Percentiles rank a stretch among this genome's conserved stretches.
These are phyloP conservation scores for Inonotus obliquus DNA, from an alignment of 1,284 basidiomycete species.

Conservation along the genomic window DNA sequence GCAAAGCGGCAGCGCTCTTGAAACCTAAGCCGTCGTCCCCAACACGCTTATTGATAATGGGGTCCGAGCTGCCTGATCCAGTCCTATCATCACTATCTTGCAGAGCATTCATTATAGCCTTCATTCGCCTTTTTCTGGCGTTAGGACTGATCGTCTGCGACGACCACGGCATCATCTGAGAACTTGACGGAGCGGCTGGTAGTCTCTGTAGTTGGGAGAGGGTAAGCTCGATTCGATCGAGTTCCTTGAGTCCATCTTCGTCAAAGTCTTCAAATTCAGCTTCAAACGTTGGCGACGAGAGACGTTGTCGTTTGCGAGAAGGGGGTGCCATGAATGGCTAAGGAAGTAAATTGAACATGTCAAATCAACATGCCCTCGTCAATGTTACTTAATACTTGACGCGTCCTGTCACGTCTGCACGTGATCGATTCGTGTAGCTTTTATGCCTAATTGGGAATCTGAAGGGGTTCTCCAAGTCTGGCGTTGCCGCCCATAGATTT, in stretches of 20 bases:
- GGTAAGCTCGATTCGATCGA: constrained; percentile 48
- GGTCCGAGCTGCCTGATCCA: neutral
- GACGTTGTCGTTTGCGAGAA: constrained; percentile 49
- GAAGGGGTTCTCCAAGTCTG: too few species aligned
- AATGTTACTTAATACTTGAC: neutral
- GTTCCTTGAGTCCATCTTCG: constrained; percentile 49
- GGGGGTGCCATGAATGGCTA: constrained; percentile 33
- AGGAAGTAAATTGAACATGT: neutral
- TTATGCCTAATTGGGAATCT: neutral
- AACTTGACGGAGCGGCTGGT: neutral
- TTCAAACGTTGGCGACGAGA: constrained; percentile 69
- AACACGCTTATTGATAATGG: neutral
- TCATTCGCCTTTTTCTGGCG: constrained; percentile 9
- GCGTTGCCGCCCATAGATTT: too few species aligned
- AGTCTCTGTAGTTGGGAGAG: constrained; percentile 36
- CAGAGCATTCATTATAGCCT: constrained; percentile 9
- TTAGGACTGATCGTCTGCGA: constrained; percentile 4
- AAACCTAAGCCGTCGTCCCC: neutral
- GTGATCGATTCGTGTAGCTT: neutral
- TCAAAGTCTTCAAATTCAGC: constrained; percentile 48
- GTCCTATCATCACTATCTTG: neutral
- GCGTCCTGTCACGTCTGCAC: neutral
- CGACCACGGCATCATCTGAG: constrained; percentile 6
- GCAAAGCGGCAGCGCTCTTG: neutral
- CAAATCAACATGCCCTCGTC: too few species aligned